Base-by-base conservation (phyloP, 371 early-diverging fungal species). In the Mucor sp. region DNA sequence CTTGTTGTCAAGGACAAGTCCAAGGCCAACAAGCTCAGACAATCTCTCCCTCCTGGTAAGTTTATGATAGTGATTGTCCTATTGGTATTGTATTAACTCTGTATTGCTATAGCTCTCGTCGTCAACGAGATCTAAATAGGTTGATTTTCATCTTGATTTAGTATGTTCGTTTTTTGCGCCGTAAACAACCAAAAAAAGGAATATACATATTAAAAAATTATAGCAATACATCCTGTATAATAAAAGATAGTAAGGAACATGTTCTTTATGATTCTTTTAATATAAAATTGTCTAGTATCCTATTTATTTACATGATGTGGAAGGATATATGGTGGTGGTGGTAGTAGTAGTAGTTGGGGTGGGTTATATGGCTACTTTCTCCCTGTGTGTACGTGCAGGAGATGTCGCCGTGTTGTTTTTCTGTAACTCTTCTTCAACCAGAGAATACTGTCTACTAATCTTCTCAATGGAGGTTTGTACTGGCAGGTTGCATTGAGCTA, bases 21-120 rank as follows among this genome's bases (percentile, higher is more conserved):
- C 79, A 98, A 97, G 93, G 99, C 98, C 75, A 89, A 87, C 81
- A 98, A 99, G 93, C 91, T 99, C 70, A 93, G 91, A 83, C 94
- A 94, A 85, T 92, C 93, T 62, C 91, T 95, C 61, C 95, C 95
- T 70, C 93, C 95, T 69, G 56, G 56, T 56, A 56, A 56, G 56
- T 37, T 11, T 37, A 12, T 1, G 1, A 1, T 33, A 6, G 33
- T 7, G 33, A 6, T 33, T 37, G 37, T 0, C n/a, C 12, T 30
- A 55, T 9, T 12, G 8, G 8, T 17, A 7, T 56, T n/a, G n/a
- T 56, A 53, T 53, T 21, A 53, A 56, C 56, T 4, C 1, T 27
- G 5, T 32, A 23, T 56, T 2, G 3, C 6, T 7, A 27, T 15
- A 56, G 58, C 44, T 55, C 60, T 39, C 37, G 28, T 53, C n/a